phyloP scores from a whole-genome alignment of 257 asterid genomes.

The Forsythia viridissima region DNA sequence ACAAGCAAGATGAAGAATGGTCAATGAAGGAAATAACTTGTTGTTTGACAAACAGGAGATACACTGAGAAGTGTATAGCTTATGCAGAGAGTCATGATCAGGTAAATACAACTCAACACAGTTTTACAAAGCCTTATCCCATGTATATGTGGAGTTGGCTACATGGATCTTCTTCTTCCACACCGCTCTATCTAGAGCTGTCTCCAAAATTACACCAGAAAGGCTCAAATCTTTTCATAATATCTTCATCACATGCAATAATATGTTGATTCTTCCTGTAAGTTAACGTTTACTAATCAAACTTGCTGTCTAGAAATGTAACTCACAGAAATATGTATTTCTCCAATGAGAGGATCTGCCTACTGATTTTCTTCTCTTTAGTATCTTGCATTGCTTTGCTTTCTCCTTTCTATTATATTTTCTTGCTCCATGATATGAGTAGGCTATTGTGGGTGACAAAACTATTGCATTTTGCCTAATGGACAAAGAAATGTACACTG shows the following conservation, averaged over 20 bases:
- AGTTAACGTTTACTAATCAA: constrained; percentile 2
- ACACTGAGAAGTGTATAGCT: constrained; percentile 89
- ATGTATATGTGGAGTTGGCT: constrained; percentile 2
- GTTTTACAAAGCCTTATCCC: constrained; percentile 6
- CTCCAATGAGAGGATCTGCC: background rate
- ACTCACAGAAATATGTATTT: background rate
- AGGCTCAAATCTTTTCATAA: background rate
- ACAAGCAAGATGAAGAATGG: constrained; percentile 80
- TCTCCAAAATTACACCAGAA: background rate
- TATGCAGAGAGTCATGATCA: constrained; percentile 99
- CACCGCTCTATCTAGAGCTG: background rate
- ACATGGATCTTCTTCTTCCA: constrained; percentile 13
- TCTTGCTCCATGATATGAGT: constrained; percentile 30
- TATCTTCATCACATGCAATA: background rate
- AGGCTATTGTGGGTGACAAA: constrained; percentile 98
- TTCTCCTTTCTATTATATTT: constrained; percentile 17
- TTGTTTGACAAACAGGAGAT: constrained; percentile 89
- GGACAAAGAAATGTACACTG: constrained; percentile 95
- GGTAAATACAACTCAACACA: constrained; percentile 40
- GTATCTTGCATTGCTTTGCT: background rate
- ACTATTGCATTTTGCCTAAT: constrained; percentile 82
- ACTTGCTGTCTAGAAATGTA: background rate
- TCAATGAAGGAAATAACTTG: constrained; percentile 75
- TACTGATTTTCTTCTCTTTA: constrained; percentile 15
- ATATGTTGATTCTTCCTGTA: background rate